Evolutionary conservation across 2,329 filamentous ascomycete genomes (phyloP).

Genomic region (Fragosphaeria purpurea): DNA sequence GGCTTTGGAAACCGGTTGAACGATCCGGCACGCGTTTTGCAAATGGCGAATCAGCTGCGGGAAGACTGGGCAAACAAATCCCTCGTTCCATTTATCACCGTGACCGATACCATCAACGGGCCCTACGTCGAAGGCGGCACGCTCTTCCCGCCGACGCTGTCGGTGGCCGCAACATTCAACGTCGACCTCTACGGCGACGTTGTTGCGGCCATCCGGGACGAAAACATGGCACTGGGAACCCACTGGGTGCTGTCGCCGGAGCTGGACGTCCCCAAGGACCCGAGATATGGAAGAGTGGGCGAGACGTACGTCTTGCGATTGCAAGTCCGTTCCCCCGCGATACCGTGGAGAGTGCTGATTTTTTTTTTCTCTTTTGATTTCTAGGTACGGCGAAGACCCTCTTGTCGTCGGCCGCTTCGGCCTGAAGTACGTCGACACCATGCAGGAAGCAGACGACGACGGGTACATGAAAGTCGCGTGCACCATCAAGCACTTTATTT

Average conservation of each 20-base stretch:
- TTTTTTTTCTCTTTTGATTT: too few relatives aligned
- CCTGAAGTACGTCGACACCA: conserved; percentile 22
- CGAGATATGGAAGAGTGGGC: conserved; percentile 19
- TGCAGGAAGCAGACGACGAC: conserved; percentile 23
- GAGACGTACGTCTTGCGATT: conserved; percentile 12
- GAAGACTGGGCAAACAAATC: conserved; percentile 14
- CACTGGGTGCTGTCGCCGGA: conserved; percentile 25
- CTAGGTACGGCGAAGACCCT: conserved; percentile 23
- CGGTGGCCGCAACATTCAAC: conserved; percentile 22
- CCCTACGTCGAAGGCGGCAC: conserved; percentile 21
- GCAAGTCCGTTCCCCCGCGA: neutral
- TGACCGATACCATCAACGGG: conserved; percentile 21
- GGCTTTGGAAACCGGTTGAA: conserved; percentile 21
- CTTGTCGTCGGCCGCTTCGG: conserved; percentile 23
- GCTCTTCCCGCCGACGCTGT: conserved; percentile 21
- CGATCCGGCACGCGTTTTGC: conserved; percentile 19
- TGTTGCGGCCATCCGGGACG: conserved; percentile 20
- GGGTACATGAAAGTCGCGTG: conserved; percentile 25
- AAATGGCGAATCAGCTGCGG: conserved; percentile 17
- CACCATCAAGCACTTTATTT: conserved; percentile 28
- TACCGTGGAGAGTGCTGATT: too few relatives aligned
- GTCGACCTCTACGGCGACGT: conserved; percentile 20
- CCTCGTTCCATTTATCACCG: conserved; percentile 17
- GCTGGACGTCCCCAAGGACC: conserved; percentile 23
- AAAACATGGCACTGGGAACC: conserved; percentile 21